phyloP scores from a whole-genome alignment of 2,329 filamentous ascomycete species.

The Phoma sp. region DNA sequence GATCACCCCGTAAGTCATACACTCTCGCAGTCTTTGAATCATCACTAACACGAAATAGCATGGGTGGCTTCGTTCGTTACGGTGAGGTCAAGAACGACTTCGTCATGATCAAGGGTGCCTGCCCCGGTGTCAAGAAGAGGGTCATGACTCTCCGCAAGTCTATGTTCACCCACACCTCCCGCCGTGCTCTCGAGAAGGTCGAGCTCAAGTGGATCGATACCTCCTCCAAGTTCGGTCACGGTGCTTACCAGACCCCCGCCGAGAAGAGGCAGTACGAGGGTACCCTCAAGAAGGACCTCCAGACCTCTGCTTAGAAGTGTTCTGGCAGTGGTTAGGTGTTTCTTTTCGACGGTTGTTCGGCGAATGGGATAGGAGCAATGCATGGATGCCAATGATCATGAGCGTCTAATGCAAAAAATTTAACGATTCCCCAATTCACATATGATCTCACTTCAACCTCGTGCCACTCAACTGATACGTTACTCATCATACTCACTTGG shows the following conservation, averaged over 20 bases:
- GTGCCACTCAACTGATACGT: no score
- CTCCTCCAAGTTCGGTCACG: constrained; percentile 99
- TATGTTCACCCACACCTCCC: constrained; percentile 95
- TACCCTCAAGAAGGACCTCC: constrained; percentile 98
- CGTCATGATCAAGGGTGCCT: constrained; percentile 94
- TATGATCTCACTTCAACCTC: not conserved
- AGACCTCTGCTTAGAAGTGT: constrained; percentile 58
- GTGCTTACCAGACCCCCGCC: constrained; percentile 96
- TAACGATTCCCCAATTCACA: constrained; percentile 48
- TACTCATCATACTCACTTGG: no score
- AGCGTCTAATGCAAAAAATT: constrained; percentile 45
- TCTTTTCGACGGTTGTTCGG: constrained; percentile 45
- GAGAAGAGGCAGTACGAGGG: constrained; percentile 99
- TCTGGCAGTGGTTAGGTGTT: constrained; percentile 35
- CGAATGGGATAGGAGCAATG: constrained; percentile 46
- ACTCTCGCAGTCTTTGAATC: not conserved
- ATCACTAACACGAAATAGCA: constrained; percentile 63
- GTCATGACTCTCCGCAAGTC: constrained; percentile 99
- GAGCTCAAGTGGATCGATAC: constrained; percentile 99
- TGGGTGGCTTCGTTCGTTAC: constrained; percentile 99
- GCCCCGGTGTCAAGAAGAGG: constrained; percentile 99
- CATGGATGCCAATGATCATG: constrained; percentile 40
- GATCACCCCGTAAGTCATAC: constrained; percentile 90
- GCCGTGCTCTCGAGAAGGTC: constrained; percentile 97
- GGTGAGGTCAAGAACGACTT: constrained; percentile 99